These are phyloP conservation scores for Chloris gayana DNA, from an alignment of 176 grass and related monocot species.

Conservation along the genomic window DNA sequence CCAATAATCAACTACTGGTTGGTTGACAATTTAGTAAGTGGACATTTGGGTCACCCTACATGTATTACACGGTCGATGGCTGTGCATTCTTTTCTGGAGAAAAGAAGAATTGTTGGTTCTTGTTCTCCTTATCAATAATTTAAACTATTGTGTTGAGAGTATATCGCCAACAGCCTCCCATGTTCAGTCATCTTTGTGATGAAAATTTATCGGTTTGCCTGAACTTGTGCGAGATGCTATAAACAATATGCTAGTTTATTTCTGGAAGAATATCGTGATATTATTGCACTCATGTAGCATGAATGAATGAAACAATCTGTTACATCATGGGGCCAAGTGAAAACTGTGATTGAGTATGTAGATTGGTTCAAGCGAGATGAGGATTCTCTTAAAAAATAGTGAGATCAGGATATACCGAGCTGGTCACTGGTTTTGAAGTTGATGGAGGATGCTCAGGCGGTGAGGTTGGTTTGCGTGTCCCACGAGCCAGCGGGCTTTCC, in stretches of 20 bases:
- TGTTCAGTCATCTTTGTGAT: background rate
- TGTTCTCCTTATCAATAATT: slow-evolving; percentile 38
- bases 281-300: background rate
- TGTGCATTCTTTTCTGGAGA: slow-evolving; percentile 49
- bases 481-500: slow-evolving; percentile 35
- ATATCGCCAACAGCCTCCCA: background rate
- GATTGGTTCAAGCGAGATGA: too few species aligned
- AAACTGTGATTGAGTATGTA: too few species aligned
- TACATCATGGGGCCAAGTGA: background rate
- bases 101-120: slow-evolving; percentile 47
- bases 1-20: slow-evolving; percentile 18
- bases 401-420: background rate
- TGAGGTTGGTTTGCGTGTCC: slow-evolving; percentile 46
- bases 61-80: slow-evolving; percentile 8
- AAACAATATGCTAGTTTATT: background rate
- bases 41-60: slow-evolving; percentile 25
- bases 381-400: too few species aligned
- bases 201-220: background rate
- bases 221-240: background rate
- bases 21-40: slow-evolving; percentile 23
- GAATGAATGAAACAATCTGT: background rate
- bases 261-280: background rate
- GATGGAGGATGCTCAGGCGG: slow-evolving; percentile 42
- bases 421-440: slow-evolving; percentile 40
- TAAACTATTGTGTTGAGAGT: background rate